Evolutionary conservation across 257 asterid species (phyloP).

Genomic region (Lavandula angustifolia): DNA sequence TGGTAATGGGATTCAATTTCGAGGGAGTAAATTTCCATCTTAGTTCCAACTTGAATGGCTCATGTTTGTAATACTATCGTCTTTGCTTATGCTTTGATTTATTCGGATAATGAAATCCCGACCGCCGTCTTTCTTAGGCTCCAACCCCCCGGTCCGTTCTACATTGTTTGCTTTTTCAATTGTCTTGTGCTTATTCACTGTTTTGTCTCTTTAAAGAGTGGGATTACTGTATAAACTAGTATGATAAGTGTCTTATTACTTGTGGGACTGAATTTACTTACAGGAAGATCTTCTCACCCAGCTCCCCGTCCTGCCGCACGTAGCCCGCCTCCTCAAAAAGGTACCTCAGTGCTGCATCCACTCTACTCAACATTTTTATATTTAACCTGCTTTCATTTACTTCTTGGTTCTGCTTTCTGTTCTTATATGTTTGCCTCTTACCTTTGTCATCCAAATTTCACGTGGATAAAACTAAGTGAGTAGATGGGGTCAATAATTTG

Average conservation of each 20-base stretch:
- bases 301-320: constrained; percentile 57
- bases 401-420: neutral
- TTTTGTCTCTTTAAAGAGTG: too few species aligned
- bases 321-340: constrained; percentile 50
- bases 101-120: neutral
- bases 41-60: too few species aligned
- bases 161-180: neutral
- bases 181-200: too few species aligned
- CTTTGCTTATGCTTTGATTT: neutral
- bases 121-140: neutral
- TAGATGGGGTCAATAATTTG: too few species aligned
- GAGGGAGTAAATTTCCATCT: too few species aligned
- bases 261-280: neutral
- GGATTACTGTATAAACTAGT: too few species aligned
- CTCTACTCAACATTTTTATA: neutral
- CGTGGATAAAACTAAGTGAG: too few species aligned
- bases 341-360: constrained; percentile 28
- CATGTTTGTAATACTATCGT: neutral
- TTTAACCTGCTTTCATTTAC: too few species aligned
- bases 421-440: neutral
- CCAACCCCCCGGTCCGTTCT: neutral
- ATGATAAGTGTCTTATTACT: neutral
- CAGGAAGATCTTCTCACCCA: constrained; percentile 21
- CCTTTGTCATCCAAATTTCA: neutral
- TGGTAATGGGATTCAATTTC: too few species aligned